phyloP scores from a whole-genome alignment of 495 filamentous ascomycete genomes.

The Penicillium coprophilum region DNA sequence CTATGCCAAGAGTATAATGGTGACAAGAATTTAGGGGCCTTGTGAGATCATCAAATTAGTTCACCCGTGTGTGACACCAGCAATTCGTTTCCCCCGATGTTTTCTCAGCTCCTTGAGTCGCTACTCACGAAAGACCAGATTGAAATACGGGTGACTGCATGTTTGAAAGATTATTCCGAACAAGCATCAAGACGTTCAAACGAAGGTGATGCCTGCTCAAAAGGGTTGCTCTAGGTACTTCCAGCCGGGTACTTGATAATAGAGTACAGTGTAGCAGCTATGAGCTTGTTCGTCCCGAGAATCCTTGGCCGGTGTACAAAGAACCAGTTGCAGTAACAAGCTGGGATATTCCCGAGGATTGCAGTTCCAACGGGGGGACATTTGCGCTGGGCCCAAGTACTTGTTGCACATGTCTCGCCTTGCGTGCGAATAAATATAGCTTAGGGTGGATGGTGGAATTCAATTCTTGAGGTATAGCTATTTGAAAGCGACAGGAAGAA shows the following conservation, averaged over 20 bases:
- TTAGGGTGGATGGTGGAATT: not conserved
- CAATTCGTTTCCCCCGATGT: constrained; percentile 4
- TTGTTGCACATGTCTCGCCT: not conserved
- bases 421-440: not conserved
- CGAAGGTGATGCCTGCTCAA: not conserved
- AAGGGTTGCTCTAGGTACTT: constrained; percentile 1
- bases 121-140: not conserved
- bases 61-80: constrained; percentile 1
- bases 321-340: not conserved
- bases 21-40: not conserved
- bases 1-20: not conserved
- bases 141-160: constrained; percentile 3
- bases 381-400: not conserved
- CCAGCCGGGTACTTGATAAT: not conserved
- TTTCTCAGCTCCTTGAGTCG: constrained; percentile 1
- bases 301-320: not conserved
- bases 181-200: not conserved
- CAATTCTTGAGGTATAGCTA: constrained; percentile 8
- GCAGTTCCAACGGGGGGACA: constrained; percentile 3
- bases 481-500: not conserved
- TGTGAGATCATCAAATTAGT: not conserved
- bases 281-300: not conserved
- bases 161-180: not conserved
- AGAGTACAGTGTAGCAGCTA: not conserved
- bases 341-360: not conserved